phyloP scores from a whole-genome alignment of 352 stramenopile genomes.

The Pythium coloratum region DNA sequence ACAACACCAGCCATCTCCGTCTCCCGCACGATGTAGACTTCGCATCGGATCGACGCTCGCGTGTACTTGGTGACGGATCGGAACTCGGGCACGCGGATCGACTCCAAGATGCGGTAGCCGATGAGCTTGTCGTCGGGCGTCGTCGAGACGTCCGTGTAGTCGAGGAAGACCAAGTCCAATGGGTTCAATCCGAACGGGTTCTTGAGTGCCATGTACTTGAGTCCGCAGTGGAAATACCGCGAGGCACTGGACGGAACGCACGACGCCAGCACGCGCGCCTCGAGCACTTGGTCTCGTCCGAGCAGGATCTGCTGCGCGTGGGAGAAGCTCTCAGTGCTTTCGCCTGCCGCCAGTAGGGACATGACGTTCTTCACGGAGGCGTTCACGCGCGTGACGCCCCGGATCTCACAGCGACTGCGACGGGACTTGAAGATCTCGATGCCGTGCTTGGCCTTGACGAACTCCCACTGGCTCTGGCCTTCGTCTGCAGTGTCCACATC shows the following conservation, averaged over 20 bases:
- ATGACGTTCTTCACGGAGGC: conserved; percentile 85
- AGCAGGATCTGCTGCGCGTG: conserved; percentile 64
- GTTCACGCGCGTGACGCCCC: conserved; percentile 69
- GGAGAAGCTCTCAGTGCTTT: conserved; percentile 55
- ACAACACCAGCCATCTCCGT: conserved; percentile 66
- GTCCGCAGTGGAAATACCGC: conserved; percentile 75
- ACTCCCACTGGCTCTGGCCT: conserved; percentile 52
- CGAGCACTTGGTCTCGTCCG: conserved; percentile 60
- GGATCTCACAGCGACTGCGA: conserved; percentile 73
- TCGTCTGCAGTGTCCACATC: conserved; percentile 1
- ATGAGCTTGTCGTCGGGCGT: conserved; percentile 60
- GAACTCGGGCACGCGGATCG: conserved; percentile 73
- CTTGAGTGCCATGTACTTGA: conserved; percentile 84
- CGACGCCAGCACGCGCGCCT: conserved; percentile 63
- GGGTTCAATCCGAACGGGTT: conserved; percentile 67
- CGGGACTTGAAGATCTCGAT: conserved; percentile 73
- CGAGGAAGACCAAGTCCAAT: conserved; percentile 78
- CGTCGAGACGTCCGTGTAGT: conserved; percentile 83
- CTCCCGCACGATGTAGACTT: conserved; percentile 80
- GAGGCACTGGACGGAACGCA: conserved; percentile 59
- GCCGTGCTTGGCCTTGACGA: conserved; percentile 63
- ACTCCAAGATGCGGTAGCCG: conserved; percentile 78
- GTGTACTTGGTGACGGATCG: conserved; percentile 56
- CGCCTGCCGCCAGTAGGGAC: conserved; percentile 55
- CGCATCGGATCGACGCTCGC: conserved; percentile 73